Conservation (phyloP, 306 rosid species). For the Senna siamea region DNA sequence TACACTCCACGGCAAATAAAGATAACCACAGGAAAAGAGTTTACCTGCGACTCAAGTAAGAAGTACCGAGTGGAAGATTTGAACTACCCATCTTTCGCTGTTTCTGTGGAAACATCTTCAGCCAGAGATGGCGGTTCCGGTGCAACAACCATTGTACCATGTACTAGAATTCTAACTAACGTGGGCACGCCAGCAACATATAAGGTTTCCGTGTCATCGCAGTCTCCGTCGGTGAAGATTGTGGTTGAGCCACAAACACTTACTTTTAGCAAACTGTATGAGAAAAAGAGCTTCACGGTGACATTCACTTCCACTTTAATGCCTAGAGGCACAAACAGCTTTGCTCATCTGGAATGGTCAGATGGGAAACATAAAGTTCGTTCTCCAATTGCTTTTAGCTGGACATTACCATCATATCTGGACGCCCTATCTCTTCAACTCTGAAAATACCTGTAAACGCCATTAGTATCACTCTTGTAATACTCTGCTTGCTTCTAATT, state of each 20-base stretch:
- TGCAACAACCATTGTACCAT: constrained; percentile 50
- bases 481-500: constrained; percentile 6
- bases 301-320: constrained; percentile 56
- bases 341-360: constrained; percentile 78
- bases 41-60: constrained; percentile 57
- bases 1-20: constrained; percentile 61
- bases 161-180: constrained; percentile 74
- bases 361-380: constrained; percentile 82
- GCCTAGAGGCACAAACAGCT: constrained; percentile 70
- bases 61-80: constrained; percentile 68
- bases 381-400: constrained; percentile 80
- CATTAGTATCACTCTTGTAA: constrained; percentile 14
- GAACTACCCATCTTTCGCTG: constrained; percentile 91
- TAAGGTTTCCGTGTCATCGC: constrained; percentile 53
- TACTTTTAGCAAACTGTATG: constrained; percentile 47
- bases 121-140: constrained; percentile 50
- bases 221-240: constrained; percentile 61
- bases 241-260: constrained; percentile 69
- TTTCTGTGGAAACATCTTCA: constrained; percentile 65
- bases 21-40: constrained; percentile 48
- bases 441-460: constrained; percentile 29
- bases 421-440: constrained; percentile 29
- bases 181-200: constrained; percentile 71
- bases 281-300: constrained; percentile 74
- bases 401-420: constrained; percentile 53